These are phyloP conservation scores for Zychaea mexicana DNA, from an alignment of 371 early-diverging fungal genomes.

Conservation along the genomic window DNA sequence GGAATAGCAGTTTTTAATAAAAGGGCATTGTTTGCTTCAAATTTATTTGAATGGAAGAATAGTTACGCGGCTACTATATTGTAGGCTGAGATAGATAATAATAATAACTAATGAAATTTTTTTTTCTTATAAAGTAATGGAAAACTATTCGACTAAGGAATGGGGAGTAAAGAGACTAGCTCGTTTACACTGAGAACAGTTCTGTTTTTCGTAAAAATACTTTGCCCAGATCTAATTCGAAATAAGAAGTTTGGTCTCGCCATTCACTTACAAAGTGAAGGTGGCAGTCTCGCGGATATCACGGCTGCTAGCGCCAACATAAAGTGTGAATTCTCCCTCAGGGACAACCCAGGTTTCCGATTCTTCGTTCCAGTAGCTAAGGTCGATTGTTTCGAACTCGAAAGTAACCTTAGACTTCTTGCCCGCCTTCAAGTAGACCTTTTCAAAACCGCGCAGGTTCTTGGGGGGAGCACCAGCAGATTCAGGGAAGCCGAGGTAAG, in stretches of 20 bases:
- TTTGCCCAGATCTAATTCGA: neutral
- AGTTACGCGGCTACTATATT: no score
- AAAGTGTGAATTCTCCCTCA: constrained; percentile 34
- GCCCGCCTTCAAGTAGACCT: constrained; percentile 31
- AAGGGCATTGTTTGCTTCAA: no score
- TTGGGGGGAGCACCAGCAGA: constrained; percentile 41
- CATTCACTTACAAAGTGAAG: constrained; percentile 15
- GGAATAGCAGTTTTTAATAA: no score
- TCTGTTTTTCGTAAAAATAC: no score
- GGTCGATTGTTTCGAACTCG: constrained; percentile 16
- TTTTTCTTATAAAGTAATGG: no score
- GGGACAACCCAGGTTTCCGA: constrained; percentile 25
- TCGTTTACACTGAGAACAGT: no score
- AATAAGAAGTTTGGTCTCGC: neutral
- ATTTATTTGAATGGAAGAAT: no score
- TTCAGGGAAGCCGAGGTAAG: constrained; percentile 57
- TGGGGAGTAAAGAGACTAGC: neutral
- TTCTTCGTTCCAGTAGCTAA: constrained; percentile 37
- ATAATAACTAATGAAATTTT: no score
- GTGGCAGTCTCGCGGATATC: constrained; percentile 34
- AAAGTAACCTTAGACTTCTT: constrained; percentile 30
- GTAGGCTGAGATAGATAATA: no score
- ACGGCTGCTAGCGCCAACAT: constrained; percentile 49
- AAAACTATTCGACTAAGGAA: no score
- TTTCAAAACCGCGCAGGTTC: constrained; percentile 47